phyloP scores from a whole-genome alignment of 768 basidiomycete species.

The Naganishia kalamii region DNA sequence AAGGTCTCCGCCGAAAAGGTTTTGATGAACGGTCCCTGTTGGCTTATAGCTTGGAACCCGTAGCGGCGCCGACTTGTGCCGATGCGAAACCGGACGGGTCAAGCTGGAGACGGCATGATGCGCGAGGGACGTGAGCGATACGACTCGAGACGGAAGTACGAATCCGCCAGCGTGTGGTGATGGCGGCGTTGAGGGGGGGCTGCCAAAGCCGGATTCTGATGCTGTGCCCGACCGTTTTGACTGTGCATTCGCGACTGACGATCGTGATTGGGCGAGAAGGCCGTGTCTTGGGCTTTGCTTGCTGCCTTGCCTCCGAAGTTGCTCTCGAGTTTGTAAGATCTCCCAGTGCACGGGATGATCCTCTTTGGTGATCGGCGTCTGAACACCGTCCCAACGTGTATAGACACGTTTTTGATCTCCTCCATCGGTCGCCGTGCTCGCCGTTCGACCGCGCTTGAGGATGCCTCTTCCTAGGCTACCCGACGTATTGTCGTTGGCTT shows the following conservation, averaged over 20 bases:
- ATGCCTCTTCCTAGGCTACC: background rate
- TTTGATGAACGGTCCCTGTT: background rate
- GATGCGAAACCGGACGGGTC: background rate
- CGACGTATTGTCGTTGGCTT: background rate
- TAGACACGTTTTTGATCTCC: conserved; percentile 13
- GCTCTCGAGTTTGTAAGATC: conserved; percentile 5
- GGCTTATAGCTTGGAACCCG: background rate
- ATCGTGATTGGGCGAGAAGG: background rate
- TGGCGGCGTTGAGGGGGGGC: background rate
- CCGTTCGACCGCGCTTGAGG: conserved; percentile 1
- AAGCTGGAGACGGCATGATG: background rate
- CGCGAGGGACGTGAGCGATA: background rate
- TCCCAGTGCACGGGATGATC: conserved; percentile 21
- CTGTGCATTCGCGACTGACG: background rate
- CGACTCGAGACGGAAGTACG: background rate
- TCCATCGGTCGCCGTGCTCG: conserved; percentile 2
- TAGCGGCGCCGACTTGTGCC: background rate
- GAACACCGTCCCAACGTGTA: conserved; percentile 22
- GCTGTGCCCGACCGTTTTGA: background rate
- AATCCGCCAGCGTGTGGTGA: too few species aligned
- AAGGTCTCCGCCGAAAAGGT: background rate
- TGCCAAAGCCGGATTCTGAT: background rate
- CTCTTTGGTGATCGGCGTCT: conserved; percentile 14
- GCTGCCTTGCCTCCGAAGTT: conserved; percentile 6
- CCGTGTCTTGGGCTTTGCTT: conserved; percentile 13